phyloP scores from a whole-genome alignment of 257 asterid species.

The Oldenlandia corymbosa region DNA sequence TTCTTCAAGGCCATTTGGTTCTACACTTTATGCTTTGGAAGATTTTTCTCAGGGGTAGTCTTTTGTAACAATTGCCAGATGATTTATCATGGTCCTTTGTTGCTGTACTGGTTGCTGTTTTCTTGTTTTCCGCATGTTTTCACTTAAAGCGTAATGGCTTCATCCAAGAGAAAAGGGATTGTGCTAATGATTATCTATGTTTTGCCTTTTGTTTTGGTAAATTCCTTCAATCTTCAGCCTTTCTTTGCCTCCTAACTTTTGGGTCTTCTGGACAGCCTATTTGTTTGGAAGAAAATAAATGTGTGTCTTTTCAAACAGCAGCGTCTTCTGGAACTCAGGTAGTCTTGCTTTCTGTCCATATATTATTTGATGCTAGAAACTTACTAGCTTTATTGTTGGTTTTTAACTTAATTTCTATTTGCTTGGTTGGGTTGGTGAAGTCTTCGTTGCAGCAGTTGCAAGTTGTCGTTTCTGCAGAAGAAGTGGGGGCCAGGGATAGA shows the following conservation, averaged over 20 bases:
- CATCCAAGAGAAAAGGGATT: neutral
- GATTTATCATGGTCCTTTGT: neutral
- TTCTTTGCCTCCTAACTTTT: conserved; percentile 17
- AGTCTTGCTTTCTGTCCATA: conserved; percentile 10
- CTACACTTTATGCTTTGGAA: neutral
- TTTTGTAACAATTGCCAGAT: neutral
- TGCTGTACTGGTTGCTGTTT: neutral
- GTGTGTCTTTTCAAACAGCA: conserved; percentile 62
- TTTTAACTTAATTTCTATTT: conserved; percentile 17
- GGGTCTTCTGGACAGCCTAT: conserved; percentile 48
- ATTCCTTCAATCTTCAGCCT: neutral
- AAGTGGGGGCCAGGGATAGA: conserved; percentile 71
- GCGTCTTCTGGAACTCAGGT: conserved; percentile 50
- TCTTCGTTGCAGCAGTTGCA: conserved; percentile 56
- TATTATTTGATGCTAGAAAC: neutral
- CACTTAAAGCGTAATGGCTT: neutral
- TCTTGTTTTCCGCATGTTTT: neutral
- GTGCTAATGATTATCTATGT: conserved; percentile 1
- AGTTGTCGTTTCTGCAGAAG: conserved; percentile 74
- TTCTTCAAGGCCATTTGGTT: neutral
- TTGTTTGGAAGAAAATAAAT: conserved; percentile 60
- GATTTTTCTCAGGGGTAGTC: neutral
- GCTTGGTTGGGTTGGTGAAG: conserved; percentile 37
- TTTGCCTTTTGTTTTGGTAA: neutral
- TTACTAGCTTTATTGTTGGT: neutral